Base-by-base conservation (phyloP, 2,329 filamentous ascomycete genomes). In the Claviceps maximensis region DNA sequence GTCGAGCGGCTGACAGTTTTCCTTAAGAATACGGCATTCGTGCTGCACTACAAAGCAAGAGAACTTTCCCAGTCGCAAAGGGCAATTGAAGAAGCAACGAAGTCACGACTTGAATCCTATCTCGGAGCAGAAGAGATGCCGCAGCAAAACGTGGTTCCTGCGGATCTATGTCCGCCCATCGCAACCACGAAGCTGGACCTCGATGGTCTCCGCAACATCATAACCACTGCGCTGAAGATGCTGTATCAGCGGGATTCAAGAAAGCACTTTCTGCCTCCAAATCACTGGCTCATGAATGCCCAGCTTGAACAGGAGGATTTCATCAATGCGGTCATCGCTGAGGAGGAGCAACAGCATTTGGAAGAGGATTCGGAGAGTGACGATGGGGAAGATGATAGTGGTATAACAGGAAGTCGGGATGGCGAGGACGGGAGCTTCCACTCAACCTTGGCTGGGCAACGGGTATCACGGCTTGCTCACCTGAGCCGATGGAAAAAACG, bases 231-330 rank as follows among this genome's bases (percentile, higher is more conserved):
- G 0, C 75, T 96, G 63, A 84, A 86, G 53, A 91, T 94, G 77
- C 73, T 96, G 9, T 96, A 97, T 64, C 90, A 96, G 67, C 78
- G 91, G 65, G 91, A 97, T 67, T 98, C 93, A 8, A 78, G 93
- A 55, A 82, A 90, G 23, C 83, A 79, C 31, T 97, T 97, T 63
- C 70, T 97, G 23, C 86, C 89, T 1, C 70, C 76, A n/a, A 79
- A 82, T 49, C 90, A 95, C 65, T 98, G 93, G 93, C 74, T 97
- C 38, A 97, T 97, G 90, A 93, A 86, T 2, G 75, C 74, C 1
- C 84, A 82, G 56, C 87, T 97, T 54, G 86, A 96, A 61, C 93
- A 95, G 84, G 83, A 86, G 56, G 82, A 85, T 0, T 97, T 97
- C 62, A 86, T 95, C 47, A 77, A 81, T 9, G 85, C 87, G 2